A percentile compares a stretch with the other conserved stretches of the same genome.
Evolutionary conservation across 2,329 filamentous ascomycete genomes (phyloP).

Genomic region (Thermochaetoides dissita): DNA sequence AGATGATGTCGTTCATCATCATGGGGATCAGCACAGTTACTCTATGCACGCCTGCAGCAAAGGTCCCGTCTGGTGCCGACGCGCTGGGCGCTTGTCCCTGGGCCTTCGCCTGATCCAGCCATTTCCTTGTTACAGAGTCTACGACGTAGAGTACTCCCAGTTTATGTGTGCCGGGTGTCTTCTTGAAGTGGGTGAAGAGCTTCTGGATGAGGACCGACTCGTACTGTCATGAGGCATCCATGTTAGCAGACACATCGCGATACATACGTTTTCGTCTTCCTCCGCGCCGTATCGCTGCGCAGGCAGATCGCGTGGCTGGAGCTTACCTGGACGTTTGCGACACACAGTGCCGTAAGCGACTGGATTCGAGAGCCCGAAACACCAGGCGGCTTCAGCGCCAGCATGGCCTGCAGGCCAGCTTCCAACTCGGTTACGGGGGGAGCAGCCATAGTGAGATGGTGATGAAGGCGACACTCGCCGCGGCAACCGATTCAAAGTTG

Average conservation of each 20-base stretch:
- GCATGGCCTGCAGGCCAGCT: conserved; percentile 79
- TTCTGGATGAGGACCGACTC: conserved; percentile 92
- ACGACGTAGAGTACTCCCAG: conserved; percentile 98
- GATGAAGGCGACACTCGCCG: neutral
- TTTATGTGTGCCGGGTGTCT: conserved; percentile 87
- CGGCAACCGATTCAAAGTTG: too few relatives aligned
- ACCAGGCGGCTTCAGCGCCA: conserved; percentile 79
- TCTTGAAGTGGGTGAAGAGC: conserved; percentile 94
- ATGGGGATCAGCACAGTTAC: conserved; percentile 88
- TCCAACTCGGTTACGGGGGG: conserved; percentile 86
- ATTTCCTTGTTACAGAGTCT: conserved; percentile 98
- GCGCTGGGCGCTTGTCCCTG: conserved; percentile 62
- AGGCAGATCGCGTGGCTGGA: conserved; percentile 2
- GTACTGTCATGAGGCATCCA: conserved; percentile 33
- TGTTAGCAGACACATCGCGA: too few relatives aligned
- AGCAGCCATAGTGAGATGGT: conserved; percentile 40
- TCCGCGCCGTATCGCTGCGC: too few relatives aligned
- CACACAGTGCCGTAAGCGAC: conserved; percentile 74
- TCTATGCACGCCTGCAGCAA: conserved; percentile 87
- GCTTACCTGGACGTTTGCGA: conserved; percentile 78
- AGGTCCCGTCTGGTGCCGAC: conserved; percentile 78
- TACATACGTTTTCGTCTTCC: neutral
- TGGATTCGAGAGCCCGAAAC: conserved; percentile 87
- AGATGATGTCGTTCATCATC: conserved; percentile 90
- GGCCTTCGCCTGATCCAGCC: conserved; percentile 88